phyloP scores from a whole-genome alignment of 2,329 filamentous ascomycete species.

The Torrubiella hemipterigena region DNA sequence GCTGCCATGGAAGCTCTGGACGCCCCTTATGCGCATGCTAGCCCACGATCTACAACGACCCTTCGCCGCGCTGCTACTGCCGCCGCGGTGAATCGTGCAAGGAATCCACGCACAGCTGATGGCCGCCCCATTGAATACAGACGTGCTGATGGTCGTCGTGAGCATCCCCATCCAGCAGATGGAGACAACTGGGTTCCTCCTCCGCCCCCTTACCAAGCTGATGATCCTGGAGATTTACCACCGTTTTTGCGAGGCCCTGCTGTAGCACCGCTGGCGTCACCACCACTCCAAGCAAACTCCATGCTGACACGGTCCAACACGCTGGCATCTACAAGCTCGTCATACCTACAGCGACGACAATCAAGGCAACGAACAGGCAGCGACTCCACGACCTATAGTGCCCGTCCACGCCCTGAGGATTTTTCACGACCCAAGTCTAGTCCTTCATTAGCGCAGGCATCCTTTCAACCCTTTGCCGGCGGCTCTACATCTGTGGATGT shows the following conservation, averaged over 20 bases:
- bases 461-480: too few species aligned
- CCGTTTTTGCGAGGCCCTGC: conserved; percentile 40
- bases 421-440: conserved; percentile 18
- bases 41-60: conserved; percentile 57
- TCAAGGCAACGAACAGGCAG: conserved; percentile 21
- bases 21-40: conserved; percentile 60
- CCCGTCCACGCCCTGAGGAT: conserved; percentile 13
- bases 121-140: conserved; percentile 48
- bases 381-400: conserved; percentile 18
- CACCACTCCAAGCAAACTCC: too few species aligned
- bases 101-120: conserved; percentile 46
- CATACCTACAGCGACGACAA: conserved; percentile 5
- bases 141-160: conserved; percentile 55
- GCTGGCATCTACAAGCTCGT: too few species aligned
- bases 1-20: conserved; percentile 53
- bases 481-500: too few species aligned
- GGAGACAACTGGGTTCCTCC: conserved; percentile 83
- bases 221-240: conserved; percentile 45
- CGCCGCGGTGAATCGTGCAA: conserved; percentile 59
- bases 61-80: conserved; percentile 63
- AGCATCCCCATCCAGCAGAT: conserved; percentile 76
- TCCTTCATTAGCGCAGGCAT: too few species aligned
- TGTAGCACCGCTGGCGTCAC: conserved; percentile 22
- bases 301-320: too few species aligned
- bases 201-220: conserved; percentile 66